Evolutionary conservation across 805 yeast genomes (phyloP).

Genomic region (Saturnispora silvae): DNA sequence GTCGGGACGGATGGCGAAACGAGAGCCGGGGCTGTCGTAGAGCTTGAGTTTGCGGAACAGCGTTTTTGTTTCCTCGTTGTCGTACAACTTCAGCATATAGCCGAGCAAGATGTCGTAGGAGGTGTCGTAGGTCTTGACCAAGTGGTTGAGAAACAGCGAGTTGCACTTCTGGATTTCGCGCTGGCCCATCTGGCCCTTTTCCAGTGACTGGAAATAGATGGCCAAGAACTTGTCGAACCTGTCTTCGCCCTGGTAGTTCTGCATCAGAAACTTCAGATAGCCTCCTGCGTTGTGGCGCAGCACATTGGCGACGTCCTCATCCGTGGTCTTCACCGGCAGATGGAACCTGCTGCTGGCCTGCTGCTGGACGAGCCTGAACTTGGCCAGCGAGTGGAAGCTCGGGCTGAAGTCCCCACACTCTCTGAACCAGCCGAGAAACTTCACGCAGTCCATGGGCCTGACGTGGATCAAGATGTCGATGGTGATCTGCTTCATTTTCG

Average conservation of each 20-base stretch:
- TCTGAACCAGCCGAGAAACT: conserved; percentile 8
- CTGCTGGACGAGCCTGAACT: conserved; percentile 5
- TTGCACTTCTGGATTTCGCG: conserved; percentile 9
- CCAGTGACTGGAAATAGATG: conserved; percentile 10
- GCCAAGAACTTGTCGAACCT: conserved; percentile 12
- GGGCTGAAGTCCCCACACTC: conserved; percentile 1
- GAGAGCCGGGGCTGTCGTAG: not conserved
- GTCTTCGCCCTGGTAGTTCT: not conserved
- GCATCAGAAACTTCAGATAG: conserved; percentile 1
- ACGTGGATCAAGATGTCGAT: conserved; percentile 14
- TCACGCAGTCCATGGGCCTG: conserved; percentile 13
- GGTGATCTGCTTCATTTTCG: conserved; percentile 14
- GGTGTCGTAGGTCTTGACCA: conserved; percentile 7
- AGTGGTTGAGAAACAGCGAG: conserved; percentile 8
- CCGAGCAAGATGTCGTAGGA: conserved; percentile 7
- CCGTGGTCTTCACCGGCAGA: conserved; percentile 3
- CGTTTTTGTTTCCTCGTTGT: conserved; percentile 4
- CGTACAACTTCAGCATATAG: conserved; percentile 11
- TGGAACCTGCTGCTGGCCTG: conserved; percentile 3
- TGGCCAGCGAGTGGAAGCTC: conserved; percentile 3
- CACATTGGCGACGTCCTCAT: conserved; percentile 1
- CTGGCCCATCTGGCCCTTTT: not conserved
- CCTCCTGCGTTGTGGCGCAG: not conserved
- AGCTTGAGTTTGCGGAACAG: conserved; percentile 3
- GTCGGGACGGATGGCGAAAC: not conserved